A percentile compares a stretch with the other conserved stretches of the same genome.
Conservation (phyloP, 2,329 filamentous ascomycete genomes). For the Helotiales sp. region DNA sequence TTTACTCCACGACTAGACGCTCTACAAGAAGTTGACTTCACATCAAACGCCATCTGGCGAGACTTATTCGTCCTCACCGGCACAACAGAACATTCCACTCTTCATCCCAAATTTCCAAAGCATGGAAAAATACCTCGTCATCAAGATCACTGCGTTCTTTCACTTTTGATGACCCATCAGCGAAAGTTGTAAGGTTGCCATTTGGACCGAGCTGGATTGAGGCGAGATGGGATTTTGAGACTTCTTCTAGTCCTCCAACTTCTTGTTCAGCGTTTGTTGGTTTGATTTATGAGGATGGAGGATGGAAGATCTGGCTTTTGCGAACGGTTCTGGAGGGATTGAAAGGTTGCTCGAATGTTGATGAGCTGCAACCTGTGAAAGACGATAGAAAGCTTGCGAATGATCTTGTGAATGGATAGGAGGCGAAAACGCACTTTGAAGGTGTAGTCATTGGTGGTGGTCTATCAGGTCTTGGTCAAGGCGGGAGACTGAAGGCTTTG, state of each 20-base stretch:
- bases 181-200: not conserved
- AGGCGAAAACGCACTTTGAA: not conserved
- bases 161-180: not conserved
- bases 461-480: constrained; percentile 3
- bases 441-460: constrained; percentile 11
- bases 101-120: not conserved
- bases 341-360: not conserved
- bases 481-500: constrained; percentile 9
- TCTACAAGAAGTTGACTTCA: not conserved
- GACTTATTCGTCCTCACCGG: constrained; percentile 7
- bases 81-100: not conserved
- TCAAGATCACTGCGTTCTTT: not conserved
- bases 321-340: constrained; percentile 7
- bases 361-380: not conserved
- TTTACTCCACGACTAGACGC: not conserved
- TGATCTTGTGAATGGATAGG: not conserved
- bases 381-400: not conserved
- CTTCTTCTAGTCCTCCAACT: not conserved
- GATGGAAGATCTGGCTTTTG: constrained; percentile 14
- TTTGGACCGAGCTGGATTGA: not conserved
- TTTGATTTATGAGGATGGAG: not conserved
- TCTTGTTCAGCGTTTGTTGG: not conserved
- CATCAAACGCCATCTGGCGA: constrained; percentile 6
- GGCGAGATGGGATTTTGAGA: not conserved
- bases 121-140: not conserved